phyloP scores from a whole-genome alignment of 148 eudicot genomes.

The Silene latifolia region DNA sequence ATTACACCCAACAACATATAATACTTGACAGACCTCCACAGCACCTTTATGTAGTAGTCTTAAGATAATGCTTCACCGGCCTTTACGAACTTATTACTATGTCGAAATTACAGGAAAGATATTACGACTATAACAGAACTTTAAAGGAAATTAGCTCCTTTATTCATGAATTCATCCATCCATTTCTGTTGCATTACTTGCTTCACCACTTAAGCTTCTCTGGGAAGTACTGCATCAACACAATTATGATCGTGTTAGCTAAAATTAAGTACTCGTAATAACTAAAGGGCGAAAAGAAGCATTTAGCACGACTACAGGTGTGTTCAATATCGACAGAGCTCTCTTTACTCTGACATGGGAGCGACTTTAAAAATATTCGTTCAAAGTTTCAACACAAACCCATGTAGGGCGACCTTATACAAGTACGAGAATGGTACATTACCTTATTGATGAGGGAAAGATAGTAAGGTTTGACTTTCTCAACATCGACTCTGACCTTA shows the following conservation, averaged over 20 bases:
- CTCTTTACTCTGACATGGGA: too few species aligned
- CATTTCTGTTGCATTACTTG: neutral
- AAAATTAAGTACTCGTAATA: too few species aligned
- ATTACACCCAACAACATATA: neutral
- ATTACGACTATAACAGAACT: neutral
- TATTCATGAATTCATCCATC: neutral
- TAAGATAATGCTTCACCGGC: constrained; percentile 15
- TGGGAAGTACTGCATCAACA: constrained; percentile 26
- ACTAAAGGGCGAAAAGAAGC: too few species aligned
- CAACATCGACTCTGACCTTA: constrained; percentile 33
- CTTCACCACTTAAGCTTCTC: constrained; percentile 28
- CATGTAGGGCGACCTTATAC: too few species aligned
- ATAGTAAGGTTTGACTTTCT: constrained; percentile 47
- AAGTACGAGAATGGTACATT: neutral
- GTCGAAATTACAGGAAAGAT: neutral
- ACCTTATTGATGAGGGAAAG: constrained; percentile 46
- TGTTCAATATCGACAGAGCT: too few species aligned
- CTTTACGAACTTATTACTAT: neutral
- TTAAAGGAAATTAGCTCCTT: neutral
- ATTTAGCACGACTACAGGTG: too few species aligned
- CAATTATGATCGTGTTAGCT: too few species aligned
- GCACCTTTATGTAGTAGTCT: too few species aligned
- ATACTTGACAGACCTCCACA: too few species aligned
- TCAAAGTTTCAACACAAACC: too few species aligned
- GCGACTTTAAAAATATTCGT: too few species aligned